phyloP scores from a whole-genome alignment of 371 early-diverging fungal genomes.

The Lichtheimia ramosa region DNA sequence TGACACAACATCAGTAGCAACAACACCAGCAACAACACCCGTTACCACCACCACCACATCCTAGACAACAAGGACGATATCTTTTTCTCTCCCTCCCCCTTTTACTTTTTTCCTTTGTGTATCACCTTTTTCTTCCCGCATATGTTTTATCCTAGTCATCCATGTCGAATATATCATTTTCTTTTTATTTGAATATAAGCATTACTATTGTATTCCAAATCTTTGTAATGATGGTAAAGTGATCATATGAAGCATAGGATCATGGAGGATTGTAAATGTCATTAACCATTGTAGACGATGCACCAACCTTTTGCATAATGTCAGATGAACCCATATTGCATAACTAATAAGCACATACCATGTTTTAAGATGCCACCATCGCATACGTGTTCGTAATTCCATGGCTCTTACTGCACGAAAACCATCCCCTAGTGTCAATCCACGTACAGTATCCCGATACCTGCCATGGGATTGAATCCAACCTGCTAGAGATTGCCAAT shows the following conservation, averaged over 20 bases:
- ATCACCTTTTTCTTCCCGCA: background rate
- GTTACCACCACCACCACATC: background rate
- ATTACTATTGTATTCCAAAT: background rate
- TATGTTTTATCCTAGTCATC: background rate
- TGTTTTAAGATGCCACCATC: slow-evolving; percentile 38
- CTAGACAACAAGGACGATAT: background rate
- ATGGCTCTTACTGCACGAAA: slow-evolving; percentile 29
- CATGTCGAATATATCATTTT: background rate
- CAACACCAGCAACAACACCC: background rate
- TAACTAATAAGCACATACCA: slow-evolving; percentile 7
- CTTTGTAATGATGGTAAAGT: slow-evolving; percentile 17
- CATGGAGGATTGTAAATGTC: slow-evolving; percentile 44
- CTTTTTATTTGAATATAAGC: background rate
- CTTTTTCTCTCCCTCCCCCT: background rate
- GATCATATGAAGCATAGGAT: slow-evolving; percentile 35
- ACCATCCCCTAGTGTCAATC: slow-evolving; percentile 41
- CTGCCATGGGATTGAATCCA: slow-evolving; percentile 27
- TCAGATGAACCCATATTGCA: background rate
- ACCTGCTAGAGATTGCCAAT: slow-evolving; percentile 25
- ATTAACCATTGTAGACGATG: slow-evolving; percentile 43
- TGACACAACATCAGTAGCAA: background rate
- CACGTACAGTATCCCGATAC: slow-evolving; percentile 8
- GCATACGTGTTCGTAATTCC: slow-evolving; percentile 14
- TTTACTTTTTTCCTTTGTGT: background rate
- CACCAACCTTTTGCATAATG: slow-evolving; percentile 19